Percentiles rank a stretch among this genome's conserved stretches.
phyloP scores from a whole-genome alignment of 345 rosid genomes.

The Bruguiera parviflora region DNA sequence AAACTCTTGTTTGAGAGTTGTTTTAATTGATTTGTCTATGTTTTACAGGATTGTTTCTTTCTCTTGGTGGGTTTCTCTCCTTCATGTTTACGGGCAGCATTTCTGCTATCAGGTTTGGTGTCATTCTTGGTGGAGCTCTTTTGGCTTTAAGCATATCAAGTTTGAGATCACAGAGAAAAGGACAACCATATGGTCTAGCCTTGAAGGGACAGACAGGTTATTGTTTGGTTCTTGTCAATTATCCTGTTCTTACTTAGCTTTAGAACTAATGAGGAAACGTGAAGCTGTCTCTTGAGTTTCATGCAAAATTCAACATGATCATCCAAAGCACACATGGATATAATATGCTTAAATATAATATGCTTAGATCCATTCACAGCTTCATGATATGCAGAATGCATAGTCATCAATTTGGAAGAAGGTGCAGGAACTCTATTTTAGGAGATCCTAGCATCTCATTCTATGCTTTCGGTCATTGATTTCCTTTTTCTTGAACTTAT shows the following conservation, averaged over 20 bases:
- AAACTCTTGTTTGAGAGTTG: neutral
- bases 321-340: no score
- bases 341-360: no score
- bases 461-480: no score
- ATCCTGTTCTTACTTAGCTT: neutral
- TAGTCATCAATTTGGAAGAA: no score
- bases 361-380: no score
- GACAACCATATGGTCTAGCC: constrained; percentile 40
- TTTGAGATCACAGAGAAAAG: constrained; percentile 53
- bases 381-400: no score
- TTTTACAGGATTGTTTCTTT: constrained; percentile 29
- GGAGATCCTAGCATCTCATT: no score
- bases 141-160: constrained; percentile 73
- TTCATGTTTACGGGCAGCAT: constrained; percentile 82
- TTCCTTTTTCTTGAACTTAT: no score
- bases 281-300: no score
- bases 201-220: constrained; percentile 63
- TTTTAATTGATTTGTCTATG: neutral
- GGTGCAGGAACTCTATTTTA: no score
- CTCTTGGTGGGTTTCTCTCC: constrained; percentile 71
- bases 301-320: no score
- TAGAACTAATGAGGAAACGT: no score
- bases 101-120: constrained; percentile 88
- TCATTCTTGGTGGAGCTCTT: constrained; percentile 43
- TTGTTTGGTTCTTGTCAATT: neutral